These are phyloP conservation scores for Vigna angularis DNA, from an alignment of 306 rosid species.

Conservation along the genomic window DNA sequence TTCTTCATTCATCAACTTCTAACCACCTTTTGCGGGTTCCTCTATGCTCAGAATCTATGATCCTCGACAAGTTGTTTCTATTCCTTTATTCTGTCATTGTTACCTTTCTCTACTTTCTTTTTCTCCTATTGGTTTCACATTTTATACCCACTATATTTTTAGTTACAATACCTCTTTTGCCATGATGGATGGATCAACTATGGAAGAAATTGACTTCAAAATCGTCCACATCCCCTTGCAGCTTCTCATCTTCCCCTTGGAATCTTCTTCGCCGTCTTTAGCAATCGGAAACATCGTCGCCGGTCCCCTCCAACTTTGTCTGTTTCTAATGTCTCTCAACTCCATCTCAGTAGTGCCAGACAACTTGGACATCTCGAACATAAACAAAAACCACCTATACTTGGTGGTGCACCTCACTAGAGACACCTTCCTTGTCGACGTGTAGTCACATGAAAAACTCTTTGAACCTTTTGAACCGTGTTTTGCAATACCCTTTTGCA, in stretches of 20 bases:
- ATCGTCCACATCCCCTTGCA: too few species aligned
- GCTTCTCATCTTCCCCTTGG: background rate
- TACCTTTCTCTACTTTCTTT: too few species aligned
- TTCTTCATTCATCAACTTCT: too few species aligned
- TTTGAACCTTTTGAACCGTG: background rate
- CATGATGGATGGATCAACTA: too few species aligned
- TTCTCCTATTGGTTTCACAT: too few species aligned
- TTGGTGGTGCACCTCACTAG: conserved; percentile 52
- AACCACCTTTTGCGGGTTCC: too few species aligned
- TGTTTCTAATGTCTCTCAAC: conserved; percentile 60
- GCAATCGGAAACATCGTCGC: conserved; percentile 46
- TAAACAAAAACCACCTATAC: conserved; percentile 66
- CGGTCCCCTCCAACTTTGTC: conserved; percentile 58
- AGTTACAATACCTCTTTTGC: too few species aligned
- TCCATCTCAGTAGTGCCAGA: conserved; percentile 63
- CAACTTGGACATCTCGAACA: conserved; percentile 65
- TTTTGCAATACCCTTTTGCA: background rate
- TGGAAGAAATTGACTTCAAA: too few species aligned
- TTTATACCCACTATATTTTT: too few species aligned
- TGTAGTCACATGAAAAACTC: conserved; percentile 28
- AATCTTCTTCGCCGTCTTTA: conserved; percentile 29
- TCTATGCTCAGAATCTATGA: too few species aligned
- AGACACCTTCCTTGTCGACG: conserved; percentile 50
- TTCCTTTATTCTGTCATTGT: too few species aligned
- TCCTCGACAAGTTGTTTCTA: too few species aligned